These are phyloP conservation scores for Hypoxylon lienhwacheense DNA, from an alignment of 495 filamentous ascomycete species.

Conservation along the genomic window DNA sequence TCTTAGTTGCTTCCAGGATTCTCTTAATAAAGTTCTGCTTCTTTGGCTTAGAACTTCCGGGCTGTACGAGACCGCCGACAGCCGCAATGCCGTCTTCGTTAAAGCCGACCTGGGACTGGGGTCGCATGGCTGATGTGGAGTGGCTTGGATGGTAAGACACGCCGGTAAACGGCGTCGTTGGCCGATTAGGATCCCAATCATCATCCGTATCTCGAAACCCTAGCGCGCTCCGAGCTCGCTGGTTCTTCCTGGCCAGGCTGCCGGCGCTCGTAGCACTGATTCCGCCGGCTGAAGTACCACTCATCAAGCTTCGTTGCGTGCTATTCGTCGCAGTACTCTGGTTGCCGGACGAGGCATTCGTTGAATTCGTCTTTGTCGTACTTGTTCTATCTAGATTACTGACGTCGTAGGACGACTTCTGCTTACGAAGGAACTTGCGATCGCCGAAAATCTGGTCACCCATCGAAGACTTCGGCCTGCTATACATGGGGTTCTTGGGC, in stretches of 20 bases:
- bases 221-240: conserved; percentile 55
- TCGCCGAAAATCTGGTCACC: conserved; percentile 37
- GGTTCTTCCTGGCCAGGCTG: conserved; percentile 77
- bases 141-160: conserved; percentile 85
- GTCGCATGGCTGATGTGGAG: conserved; percentile 51
- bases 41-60: conserved; percentile 65
- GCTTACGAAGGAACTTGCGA: conserved; percentile 53
- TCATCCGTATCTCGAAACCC: conserved; percentile 53
- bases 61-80: conserved; percentile 81
- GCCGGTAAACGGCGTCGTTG: conserved; percentile 73
- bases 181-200: conserved; percentile 54
- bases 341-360: conserved; percentile 68
- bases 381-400: conserved; percentile 72
- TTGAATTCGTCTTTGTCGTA: conserved; percentile 85
- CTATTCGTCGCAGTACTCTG: conserved; percentile 72
- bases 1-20: conserved; percentile 92
- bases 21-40: conserved; percentile 96
- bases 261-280: conserved; percentile 96
- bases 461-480: conserved; percentile 56
- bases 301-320: conserved; percentile 89
- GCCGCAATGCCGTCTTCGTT: conserved; percentile 51
- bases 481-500: conserved; percentile 55
- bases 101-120: conserved; percentile 53
- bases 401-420: conserved; percentile 82
- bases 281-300: conserved; percentile 82